Evolutionary conservation across 495 filamentous ascomycete species (phyloP).

Genomic region (Trichocladium antarcticum): DNA sequence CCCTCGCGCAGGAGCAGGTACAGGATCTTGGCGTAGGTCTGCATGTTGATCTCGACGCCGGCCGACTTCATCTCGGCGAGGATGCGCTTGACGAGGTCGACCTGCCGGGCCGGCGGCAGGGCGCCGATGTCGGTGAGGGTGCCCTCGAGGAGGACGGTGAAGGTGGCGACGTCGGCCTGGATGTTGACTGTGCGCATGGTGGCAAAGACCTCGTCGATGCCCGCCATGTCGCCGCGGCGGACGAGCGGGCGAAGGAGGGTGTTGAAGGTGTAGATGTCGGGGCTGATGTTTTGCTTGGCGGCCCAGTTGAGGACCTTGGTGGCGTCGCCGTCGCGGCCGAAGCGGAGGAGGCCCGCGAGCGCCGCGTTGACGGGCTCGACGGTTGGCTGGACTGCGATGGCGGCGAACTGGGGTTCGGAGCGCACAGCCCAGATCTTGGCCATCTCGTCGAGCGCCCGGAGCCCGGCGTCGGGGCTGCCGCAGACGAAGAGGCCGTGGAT

Average conservation of each 20-base stretch:
- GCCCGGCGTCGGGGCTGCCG: slow-evolving; percentile 35
- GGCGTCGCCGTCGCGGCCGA: slow-evolving; percentile 25
- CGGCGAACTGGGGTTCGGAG: slow-evolving; percentile 20
- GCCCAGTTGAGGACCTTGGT: slow-evolving; percentile 49
- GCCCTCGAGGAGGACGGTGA: slow-evolving; percentile 34
- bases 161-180: slow-evolving; percentile 31
- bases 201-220: slow-evolving; percentile 34
- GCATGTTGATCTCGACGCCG: slow-evolving; percentile 44
- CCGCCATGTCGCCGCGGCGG: slow-evolving; percentile 27
- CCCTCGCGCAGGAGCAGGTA: slow-evolving; percentile 44
- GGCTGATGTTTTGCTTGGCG: slow-evolving; percentile 41
- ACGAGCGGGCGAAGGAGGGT: slow-evolving; percentile 49
- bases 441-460: slow-evolving; percentile 53
- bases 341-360: slow-evolving; percentile 33
- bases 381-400: slow-evolving; percentile 42
- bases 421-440: slow-evolving; percentile 39
- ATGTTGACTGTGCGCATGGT: slow-evolving; percentile 29
- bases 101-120: slow-evolving; percentile 23
- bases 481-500: slow-evolving; percentile 48
- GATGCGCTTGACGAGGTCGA: slow-evolving; percentile 27
- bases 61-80: slow-evolving; percentile 42
- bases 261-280: slow-evolving; percentile 59
- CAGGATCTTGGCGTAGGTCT: slow-evolving; percentile 53
- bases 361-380: slow-evolving; percentile 53
- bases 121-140: slow-evolving; percentile 19